phyloP scores from a whole-genome alignment of 805 yeast genomes.

The Jamesozyma rosinii region DNA sequence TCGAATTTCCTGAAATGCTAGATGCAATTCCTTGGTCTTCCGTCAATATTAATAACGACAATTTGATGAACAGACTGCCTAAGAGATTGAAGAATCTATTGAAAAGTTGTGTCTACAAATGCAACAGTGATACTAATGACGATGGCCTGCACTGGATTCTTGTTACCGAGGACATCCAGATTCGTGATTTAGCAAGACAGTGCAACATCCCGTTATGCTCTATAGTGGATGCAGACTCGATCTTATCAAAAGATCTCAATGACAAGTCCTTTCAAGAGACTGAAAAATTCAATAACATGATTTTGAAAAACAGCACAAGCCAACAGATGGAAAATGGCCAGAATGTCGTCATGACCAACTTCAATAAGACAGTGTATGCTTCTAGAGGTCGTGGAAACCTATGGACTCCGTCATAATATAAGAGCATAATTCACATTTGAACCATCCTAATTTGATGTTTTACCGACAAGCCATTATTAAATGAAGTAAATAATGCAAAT shows the following conservation, averaged over 20 bases:
- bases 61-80: constrained; percentile 35
- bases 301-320: constrained; percentile 15
- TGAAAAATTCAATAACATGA: constrained; percentile 18
- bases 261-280: constrained; percentile 18
- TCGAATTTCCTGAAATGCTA: constrained; percentile 41
- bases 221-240: constrained; percentile 23
- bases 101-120: constrained; percentile 50
- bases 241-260: constrained; percentile 19
- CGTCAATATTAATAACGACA: constrained; percentile 10
- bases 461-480: too few relatives aligned
- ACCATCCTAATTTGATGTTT: too few relatives aligned
- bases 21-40: constrained; percentile 22
- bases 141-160: constrained; percentile 43
- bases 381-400: constrained; percentile 52
- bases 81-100: constrained; percentile 44
- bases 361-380: constrained; percentile 44
- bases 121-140: constrained; percentile 34
- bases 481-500: too few relatives aligned
- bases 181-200: constrained; percentile 48
- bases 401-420: constrained; percentile 42
- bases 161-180: constrained; percentile 51
- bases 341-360: constrained; percentile 35
- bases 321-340: constrained; percentile 24
- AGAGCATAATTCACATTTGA: too few relatives aligned
- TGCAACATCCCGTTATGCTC: constrained; percentile 41